Evolutionary conservation across 371 early-diverging fungal genomes (phyloP).

Genomic region (Actinomucor elegans): DNA sequence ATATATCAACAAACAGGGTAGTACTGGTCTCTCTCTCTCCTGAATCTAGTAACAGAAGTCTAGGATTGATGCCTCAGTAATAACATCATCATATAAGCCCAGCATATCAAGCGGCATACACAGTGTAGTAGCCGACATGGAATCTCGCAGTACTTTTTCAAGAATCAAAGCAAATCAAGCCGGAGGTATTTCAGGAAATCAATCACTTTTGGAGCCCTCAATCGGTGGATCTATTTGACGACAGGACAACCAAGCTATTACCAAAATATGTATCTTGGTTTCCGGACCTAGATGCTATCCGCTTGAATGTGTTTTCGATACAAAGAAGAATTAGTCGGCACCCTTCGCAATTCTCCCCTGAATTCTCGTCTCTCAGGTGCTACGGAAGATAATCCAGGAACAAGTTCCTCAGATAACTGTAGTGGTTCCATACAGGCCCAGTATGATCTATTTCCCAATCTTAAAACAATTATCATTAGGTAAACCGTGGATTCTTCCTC

Average conservation of each 20-base stretch:
- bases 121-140: conserved; percentile 13
- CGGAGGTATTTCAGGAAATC: too few species aligned
- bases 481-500: not conserved
- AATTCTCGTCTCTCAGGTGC: conserved; percentile 4
- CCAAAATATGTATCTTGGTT: conserved; percentile 21
- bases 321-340: not conserved
- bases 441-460: conserved; percentile 21
- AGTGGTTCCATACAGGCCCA: too few species aligned
- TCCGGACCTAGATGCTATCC: too few species aligned
- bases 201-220: conserved; percentile 2
- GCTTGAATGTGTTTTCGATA: conserved; percentile 10
- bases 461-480: not conserved
- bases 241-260: too few species aligned
- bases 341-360: conserved; percentile 11
- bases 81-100: conserved; percentile 7
- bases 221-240: conserved; percentile 18
- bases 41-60: too few species aligned
- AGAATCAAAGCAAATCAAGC: too few species aligned
- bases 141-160: conserved; percentile 10
- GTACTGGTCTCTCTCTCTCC: too few species aligned
- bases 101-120: conserved; percentile 18
- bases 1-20: too few species aligned
- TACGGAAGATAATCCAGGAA: conserved; percentile 3
- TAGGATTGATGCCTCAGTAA: conserved; percentile 13
- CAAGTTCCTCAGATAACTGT: not conserved